Evolutionary conservation across 2,329 filamentous ascomycete species (phyloP), one percentile per base, ranked within the genome.

Genomic region (Cyclaneusma minus): DNA sequence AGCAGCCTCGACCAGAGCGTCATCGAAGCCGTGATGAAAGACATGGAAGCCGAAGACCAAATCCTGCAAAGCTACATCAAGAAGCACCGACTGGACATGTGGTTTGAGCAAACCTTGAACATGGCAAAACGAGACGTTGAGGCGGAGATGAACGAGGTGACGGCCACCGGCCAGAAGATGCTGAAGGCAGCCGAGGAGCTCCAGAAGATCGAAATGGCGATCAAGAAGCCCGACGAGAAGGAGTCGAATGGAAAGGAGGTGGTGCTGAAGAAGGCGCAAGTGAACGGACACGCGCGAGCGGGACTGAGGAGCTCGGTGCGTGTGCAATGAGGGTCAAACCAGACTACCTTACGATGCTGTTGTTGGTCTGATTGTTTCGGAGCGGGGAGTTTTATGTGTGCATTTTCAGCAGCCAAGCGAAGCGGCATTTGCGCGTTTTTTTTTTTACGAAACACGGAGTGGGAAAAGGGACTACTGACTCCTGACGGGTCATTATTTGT

Each of bases 21-120:
- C 40, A 64, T 71, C 31, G 60, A 69, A 30, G 73, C 71, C 30
- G 64, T 92, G 31, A 54, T 75, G 15, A 66, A 72, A 14, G 80
- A 82, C 31, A 77, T 89, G 55, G 59, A 67, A 30, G 61, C 62
- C 30, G 84, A 93, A 51, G 78, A 87, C 43, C 61, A 64, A 33
- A 45, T 65, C 7, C 58, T 94, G 20, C 54, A 60, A 27, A 60
- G 62, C 26, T 70, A 70, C 44, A 59, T 89, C 12, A 66, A 77
- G 29, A 73, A 73, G 47, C 62, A 70, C 31, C 63, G 72, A 19
- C 61, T 93, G 7, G 68, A 71, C 5, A 62, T 75, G 29, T 92
- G 85, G 80, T 62, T 64, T 32, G 45, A 48, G 17, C 54, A 51
- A 8, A 50, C 52, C 16, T 31, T 53, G 7, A 42, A 45, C 5